A percentile compares a stretch with the other conserved stretches of the same genome.
Conservation (phyloP, 1,284 basidiomycete genomes). For the Sporisorium scitamineum region DNA sequence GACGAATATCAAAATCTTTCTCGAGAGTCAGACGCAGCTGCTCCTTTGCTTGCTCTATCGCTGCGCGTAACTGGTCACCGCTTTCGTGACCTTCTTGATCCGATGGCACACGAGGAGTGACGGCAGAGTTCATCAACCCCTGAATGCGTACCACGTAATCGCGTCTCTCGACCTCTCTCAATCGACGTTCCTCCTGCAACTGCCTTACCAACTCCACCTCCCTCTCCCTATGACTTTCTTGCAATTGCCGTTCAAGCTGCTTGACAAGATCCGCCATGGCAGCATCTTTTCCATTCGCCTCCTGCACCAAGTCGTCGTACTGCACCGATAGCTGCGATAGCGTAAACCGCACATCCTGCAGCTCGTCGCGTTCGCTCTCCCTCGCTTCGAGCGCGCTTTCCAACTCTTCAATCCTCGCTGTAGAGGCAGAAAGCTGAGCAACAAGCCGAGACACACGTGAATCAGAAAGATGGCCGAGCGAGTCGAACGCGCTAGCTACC, state of each 20-base stretch:
- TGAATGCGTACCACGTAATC: slow-evolving; percentile 40
- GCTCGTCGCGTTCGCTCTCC: slow-evolving; percentile 7
- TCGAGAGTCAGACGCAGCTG: slow-evolving; percentile 25
- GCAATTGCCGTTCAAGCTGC: slow-evolving; percentile 5
- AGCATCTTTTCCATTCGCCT: slow-evolving; percentile 25
- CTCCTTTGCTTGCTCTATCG: slow-evolving; percentile 21
- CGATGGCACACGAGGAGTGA: too few relatives aligned
- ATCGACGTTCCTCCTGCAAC: slow-evolving; percentile 31
- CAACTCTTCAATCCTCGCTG: slow-evolving; percentile 16
- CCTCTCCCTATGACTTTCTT: neutral
- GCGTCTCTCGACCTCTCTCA: slow-evolving; percentile 27
- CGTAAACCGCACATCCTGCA: slow-evolving; percentile 12
- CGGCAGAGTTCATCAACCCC: slow-evolving; percentile 5
- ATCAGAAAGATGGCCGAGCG: slow-evolving; percentile 15
- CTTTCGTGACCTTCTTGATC: neutral
- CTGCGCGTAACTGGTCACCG: neutral
- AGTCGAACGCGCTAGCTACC: slow-evolving; percentile 24
- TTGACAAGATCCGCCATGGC: slow-evolving; percentile 13
- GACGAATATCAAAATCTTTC: slow-evolving; percentile 43
- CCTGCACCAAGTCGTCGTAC: slow-evolving; percentile 26
- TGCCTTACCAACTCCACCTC: slow-evolving; percentile 10
- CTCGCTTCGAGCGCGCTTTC: slow-evolving; percentile 17
- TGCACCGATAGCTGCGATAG: slow-evolving; percentile 13
- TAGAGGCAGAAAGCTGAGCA: slow-evolving; percentile 24
- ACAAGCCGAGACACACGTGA: slow-evolving; percentile 19